Conservation (phyloP, 257 asterid species). For the Marsdenia floribunda region DNA sequence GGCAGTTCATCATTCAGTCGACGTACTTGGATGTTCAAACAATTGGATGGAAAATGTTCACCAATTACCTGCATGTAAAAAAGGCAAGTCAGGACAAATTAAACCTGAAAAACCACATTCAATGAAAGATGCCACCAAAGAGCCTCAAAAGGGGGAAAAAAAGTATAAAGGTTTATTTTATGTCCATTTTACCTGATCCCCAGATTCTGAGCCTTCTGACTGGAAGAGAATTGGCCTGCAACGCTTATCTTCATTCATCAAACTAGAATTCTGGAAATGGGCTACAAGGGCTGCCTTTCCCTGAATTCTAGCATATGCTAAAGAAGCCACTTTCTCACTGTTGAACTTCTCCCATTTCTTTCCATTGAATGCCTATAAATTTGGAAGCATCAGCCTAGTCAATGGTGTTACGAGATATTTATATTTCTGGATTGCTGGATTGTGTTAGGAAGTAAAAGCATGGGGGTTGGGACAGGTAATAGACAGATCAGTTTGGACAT, state of each 20-base stretch:
- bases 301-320: constrained; percentile 82
- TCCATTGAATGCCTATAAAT: constrained; percentile 58
- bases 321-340: constrained; percentile 69
- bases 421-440: background rate
- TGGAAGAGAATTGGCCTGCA: constrained; percentile 68
- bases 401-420: background rate
- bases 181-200: constrained; percentile 31
- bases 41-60: constrained; percentile 25
- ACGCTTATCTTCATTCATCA: constrained; percentile 75
- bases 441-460: background rate
- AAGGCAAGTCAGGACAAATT: constrained; percentile 4
- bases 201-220: constrained; percentile 32
- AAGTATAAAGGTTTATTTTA: too few relatives aligned
- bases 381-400: constrained; percentile 1
- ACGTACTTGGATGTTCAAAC: constrained; percentile 25
- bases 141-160: background rate
- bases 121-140: background rate
- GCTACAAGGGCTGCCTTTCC: constrained; percentile 62
- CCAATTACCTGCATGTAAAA: constrained; percentile 26
- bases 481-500: background rate
- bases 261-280: constrained; percentile 80
- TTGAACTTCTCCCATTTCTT: constrained; percentile 80
- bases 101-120: background rate
- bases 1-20: constrained; percentile 21
- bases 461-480: background rate